Evolutionary conservation across 164 flowering plant species (phyloP), one percentile per base, ranked within the genome.

Genomic region (Brasenia schreberi): DNA sequence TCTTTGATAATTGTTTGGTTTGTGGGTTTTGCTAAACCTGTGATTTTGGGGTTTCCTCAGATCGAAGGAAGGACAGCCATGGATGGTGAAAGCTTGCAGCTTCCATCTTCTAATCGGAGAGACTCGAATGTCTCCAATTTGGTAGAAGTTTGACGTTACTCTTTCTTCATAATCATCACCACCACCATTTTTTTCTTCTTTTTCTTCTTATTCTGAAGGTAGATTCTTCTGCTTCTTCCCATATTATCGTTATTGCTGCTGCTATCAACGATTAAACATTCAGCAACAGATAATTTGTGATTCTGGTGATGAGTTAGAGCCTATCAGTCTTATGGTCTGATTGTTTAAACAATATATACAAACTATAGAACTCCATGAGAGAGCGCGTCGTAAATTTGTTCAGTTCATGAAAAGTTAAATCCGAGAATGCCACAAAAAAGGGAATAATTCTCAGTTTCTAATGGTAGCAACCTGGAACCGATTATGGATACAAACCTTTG

Each of bases 91-190:
- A 59, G 63, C 19, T 58, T 68, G 4, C 70, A 68, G 63, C 71
- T 67, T 17, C 53, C 77, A 59, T 70, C 77, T 17, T 71, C 73
- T 10, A 67, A 18, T 66, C 68, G 56, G 45, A 71, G 19, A 42
- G 77, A 74, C 19, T 68, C 66, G 44, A 19, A 11, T 61, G 62
- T 56, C 43, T 65, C 39, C 65, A 68, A 68, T 18, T 66, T 65
- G 77, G 77, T 74, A 68, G 18, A 27, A 17, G 18, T 18, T 27
- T 4, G 11, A 1, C 1, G 5, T 5, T 1, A 2, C 2, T 2
- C 7, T 7, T 5, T 1, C 5, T 12, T 45, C 53, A 45, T 7
- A 2, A 4, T 45, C 1, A 45, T 45, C 53, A 7, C 5, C 53
- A 7, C 14, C 53, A 7, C 14, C 53, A 7, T 45, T 12, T 45